A percentile compares a stretch with the other conserved stretches of the same genome.
Evolutionary conservation across 2,329 filamentous ascomycete species (phyloP).

Genomic region (Cladosporium sp.): DNA sequence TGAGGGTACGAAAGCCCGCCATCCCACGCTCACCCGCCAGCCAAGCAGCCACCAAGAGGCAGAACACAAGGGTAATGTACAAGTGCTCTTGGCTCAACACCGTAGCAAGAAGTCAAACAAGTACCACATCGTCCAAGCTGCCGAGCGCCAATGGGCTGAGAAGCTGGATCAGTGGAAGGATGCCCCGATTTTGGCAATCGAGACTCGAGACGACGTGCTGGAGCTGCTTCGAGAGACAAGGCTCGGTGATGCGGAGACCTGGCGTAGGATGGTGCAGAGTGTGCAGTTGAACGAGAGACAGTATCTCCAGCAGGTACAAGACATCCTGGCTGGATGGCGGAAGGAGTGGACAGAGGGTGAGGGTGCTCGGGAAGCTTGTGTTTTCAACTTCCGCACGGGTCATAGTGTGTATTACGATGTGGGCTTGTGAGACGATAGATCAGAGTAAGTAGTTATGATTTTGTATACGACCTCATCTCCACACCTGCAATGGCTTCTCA

Average conservation of each 20-base stretch:
- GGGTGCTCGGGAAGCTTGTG: conserved; percentile 71
- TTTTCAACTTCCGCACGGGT: conserved; percentile 88
- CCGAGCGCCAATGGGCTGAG: conserved; percentile 56
- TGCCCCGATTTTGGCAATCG: conserved; percentile 82
- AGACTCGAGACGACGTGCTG: conserved; percentile 81
- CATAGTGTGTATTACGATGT: conserved; percentile 86
- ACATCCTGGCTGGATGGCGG: conserved; percentile 67
- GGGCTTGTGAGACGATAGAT: conserved; percentile 33
- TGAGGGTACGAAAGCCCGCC: conserved; percentile 52
- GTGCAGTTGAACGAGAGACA: conserved; percentile 75
- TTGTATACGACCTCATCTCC: background rate
- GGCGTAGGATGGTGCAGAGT: conserved; percentile 77
- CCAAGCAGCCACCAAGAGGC: conserved; percentile 44
- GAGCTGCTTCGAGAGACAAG: conserved; percentile 72
- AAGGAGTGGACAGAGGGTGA: conserved; percentile 50
- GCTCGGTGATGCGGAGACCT: conserved; percentile 78
- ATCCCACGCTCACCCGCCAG: conserved; percentile 37
- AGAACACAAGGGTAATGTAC: conserved; percentile 65
- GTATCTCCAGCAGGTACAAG: conserved; percentile 80
- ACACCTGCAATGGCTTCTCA: background rate
- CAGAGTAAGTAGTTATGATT: background rate
- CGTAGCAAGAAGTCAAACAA: conserved; percentile 91
- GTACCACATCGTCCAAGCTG: conserved; percentile 78
- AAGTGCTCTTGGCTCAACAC: conserved; percentile 79
- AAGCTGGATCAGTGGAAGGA: conserved; percentile 70